Percentiles rank a stretch among this genome's conserved stretches.
Evolutionary conservation across 176 grass and related monocot species (phyloP).

Genomic region (Pontederia crassipes): DNA sequence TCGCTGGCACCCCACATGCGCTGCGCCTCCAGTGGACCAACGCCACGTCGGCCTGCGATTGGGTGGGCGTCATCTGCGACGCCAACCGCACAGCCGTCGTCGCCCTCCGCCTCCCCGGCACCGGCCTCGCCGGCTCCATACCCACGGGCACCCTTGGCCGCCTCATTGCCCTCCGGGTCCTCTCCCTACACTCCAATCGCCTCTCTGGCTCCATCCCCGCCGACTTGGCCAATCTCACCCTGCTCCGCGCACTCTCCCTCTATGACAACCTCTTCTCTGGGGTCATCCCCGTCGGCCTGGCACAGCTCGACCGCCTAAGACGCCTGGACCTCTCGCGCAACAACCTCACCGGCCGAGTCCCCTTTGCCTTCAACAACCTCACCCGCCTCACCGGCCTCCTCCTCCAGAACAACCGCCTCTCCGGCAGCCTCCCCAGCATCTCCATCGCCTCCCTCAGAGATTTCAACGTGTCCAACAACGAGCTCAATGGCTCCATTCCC

Average conservation of each 20-base stretch:
- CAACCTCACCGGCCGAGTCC: constrained; percentile 46
- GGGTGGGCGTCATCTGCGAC: constrained; percentile 45
- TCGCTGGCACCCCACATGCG: constrained; percentile 40
- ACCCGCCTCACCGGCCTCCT: constrained; percentile 50
- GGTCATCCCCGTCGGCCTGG: constrained; percentile 47
- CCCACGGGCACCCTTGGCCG: constrained; percentile 24
- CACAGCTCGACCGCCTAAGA: constrained; percentile 35
- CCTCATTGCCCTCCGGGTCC: constrained; percentile 28
- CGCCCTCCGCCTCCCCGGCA: constrained; percentile 20
- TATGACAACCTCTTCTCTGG: constrained; percentile 61
- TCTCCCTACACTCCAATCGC: constrained; percentile 40
- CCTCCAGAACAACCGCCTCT: constrained; percentile 63
- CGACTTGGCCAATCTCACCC: constrained; percentile 19
- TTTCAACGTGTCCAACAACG: constrained; percentile 68
- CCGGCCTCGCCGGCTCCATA: constrained; percentile 30
- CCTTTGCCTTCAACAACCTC: constrained; percentile 40
- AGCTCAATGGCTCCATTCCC: constrained; percentile 65
- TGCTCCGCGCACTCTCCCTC: constrained; percentile 47
- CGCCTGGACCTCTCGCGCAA: constrained; percentile 62
- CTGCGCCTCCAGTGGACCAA: constrained; percentile 33
- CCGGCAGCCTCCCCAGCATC: constrained; percentile 52
- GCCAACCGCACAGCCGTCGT: constrained; percentile 19
- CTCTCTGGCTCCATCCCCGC: constrained; percentile 45
- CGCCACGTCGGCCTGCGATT: constrained; percentile 35
- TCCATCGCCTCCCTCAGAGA: constrained; percentile 24